These are phyloP conservation scores for Geranium brycei DNA, from an alignment of 345 rosid species.

Conservation along the genomic window DNA sequence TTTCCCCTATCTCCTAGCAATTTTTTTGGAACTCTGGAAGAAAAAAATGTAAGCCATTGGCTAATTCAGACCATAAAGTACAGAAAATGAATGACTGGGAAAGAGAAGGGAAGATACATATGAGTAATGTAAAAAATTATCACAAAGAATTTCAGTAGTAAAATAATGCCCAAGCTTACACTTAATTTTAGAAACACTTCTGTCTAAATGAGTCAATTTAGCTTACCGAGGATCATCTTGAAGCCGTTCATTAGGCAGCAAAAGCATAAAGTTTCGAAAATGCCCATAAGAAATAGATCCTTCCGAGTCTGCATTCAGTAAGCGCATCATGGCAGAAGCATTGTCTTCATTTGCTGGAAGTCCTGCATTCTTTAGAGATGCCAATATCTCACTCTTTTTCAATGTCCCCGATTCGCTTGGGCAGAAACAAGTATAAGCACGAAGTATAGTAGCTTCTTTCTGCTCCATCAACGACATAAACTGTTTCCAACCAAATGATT, in stretches of 20 bases:
- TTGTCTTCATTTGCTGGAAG: conserved; percentile 95
- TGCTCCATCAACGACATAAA: conserved; percentile 97
- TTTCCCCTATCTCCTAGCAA: background rate
- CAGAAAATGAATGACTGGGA: background rate
- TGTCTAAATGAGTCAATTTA: conserved; percentile 8
- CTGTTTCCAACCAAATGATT: conserved; percentile 96
- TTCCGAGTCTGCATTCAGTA: conserved; percentile 74
- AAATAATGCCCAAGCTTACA: background rate
- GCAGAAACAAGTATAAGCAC: conserved; percentile 92
- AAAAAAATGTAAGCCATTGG: background rate
- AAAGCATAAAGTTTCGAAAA: conserved; percentile 91
- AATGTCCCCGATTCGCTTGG: conserved; percentile 90
- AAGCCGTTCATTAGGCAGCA: conserved; percentile 79
- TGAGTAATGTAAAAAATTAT: no score
- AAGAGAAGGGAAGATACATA: background rate
- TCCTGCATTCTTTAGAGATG: conserved; percentile 75
- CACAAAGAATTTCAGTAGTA: conserved; percentile 1
- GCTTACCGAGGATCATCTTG: conserved; percentile 93
- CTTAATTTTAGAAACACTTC: background rate
- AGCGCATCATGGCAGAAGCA: conserved; percentile 94
- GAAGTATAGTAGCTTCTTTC: conserved; percentile 91
- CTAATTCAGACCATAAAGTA: background rate
- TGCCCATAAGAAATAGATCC: conserved; percentile 95
- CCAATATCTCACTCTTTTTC: conserved; percentile 87
- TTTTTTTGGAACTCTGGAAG: no score